phyloP scores from a whole-genome alignment of 2,329 filamentous ascomycete genomes.

The Rosellinia necatrix region DNA sequence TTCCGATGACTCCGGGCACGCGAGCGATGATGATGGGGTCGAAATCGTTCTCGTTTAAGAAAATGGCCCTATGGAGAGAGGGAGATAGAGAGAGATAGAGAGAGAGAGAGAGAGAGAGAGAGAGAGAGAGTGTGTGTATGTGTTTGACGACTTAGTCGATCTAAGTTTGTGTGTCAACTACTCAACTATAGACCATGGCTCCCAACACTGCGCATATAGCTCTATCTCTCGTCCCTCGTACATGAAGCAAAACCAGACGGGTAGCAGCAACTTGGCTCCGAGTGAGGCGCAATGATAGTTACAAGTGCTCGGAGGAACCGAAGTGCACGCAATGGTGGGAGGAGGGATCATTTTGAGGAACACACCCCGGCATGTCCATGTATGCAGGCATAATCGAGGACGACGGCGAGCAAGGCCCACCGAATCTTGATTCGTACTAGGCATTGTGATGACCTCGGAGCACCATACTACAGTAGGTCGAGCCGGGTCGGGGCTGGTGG shows the following conservation, averaged over 20 bases:
- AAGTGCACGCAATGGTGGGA: slow-evolving; percentile 22
- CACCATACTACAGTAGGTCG: slow-evolving; percentile 23
- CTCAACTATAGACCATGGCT: slow-evolving; percentile 26
- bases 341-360: slow-evolving; percentile 25
- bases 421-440: slow-evolving; percentile 20
- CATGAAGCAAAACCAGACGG: slow-evolving; percentile 28
- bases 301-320: slow-evolving; percentile 8
- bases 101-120: no score
- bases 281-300: slow-evolving; percentile 14
- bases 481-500: slow-evolving; percentile 28
- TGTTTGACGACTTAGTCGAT: slow-evolving; percentile 10
- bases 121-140: no score
- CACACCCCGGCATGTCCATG: slow-evolving; percentile 21
- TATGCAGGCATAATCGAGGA: slow-evolving; percentile 15
- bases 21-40: background rate
- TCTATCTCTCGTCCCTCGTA: slow-evolving; percentile 34
- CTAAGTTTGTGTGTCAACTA: slow-evolving; percentile 1
- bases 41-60: background rate
- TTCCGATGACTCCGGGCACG: background rate
- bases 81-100: no score
- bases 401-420: slow-evolving; percentile 22
- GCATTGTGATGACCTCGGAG: slow-evolving; percentile 22
- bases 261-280: slow-evolving; percentile 14
- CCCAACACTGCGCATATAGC: slow-evolving; percentile 31
- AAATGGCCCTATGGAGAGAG: no score